These are phyloP conservation scores for Rhodotorula mucilaginosa DNA, from an alignment of 1,284 basidiomycete genomes.

Conservation along the genomic window DNA sequence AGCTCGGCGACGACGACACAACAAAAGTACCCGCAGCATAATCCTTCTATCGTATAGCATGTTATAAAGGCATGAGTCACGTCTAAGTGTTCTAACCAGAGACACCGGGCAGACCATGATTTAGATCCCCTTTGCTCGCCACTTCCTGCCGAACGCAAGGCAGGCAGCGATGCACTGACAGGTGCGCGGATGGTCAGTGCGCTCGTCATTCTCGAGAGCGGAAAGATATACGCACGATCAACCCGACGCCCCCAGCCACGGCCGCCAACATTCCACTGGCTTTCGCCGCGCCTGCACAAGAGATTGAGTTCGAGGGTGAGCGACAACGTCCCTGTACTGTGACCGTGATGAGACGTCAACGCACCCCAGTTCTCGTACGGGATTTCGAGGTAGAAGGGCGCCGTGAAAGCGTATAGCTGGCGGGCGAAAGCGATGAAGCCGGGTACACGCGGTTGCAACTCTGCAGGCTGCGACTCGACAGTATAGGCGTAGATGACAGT, in stretches of 20 bases:
- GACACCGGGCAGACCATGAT: neutral
- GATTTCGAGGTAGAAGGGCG: constrained; percentile 34
- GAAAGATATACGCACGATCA: constrained; percentile 1
- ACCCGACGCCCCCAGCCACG: constrained; percentile 11
- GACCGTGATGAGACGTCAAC: neutral
- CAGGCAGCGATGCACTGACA: neutral
- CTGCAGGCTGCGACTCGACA: constrained; percentile 22
- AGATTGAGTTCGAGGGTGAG: neutral
- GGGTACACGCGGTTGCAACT: constrained; percentile 5
- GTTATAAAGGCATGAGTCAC: neutral
- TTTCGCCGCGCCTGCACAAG: constrained; percentile 13
- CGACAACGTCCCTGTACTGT: neutral
- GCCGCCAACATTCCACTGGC: constrained; percentile 24
- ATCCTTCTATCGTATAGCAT: neutral
- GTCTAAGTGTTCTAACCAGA: neutral
- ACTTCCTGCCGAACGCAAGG: constrained; percentile 3
- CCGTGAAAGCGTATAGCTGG: constrained; percentile 30
- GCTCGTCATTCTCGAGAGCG: rapidly evolving
- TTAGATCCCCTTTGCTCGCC: constrained; percentile 7
- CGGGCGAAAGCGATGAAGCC: constrained; percentile 29
- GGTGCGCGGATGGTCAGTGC: too few species aligned
- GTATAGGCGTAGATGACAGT: constrained; percentile 28
- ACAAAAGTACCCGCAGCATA: too few species aligned
- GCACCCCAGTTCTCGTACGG: constrained; percentile 19
- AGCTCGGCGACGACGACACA: too few species aligned